Evolutionary conservation across 73 alveolate genomes (phyloP), one percentile per base, ranked within the genome.

Genomic region (Stentor roeselii): DNA sequence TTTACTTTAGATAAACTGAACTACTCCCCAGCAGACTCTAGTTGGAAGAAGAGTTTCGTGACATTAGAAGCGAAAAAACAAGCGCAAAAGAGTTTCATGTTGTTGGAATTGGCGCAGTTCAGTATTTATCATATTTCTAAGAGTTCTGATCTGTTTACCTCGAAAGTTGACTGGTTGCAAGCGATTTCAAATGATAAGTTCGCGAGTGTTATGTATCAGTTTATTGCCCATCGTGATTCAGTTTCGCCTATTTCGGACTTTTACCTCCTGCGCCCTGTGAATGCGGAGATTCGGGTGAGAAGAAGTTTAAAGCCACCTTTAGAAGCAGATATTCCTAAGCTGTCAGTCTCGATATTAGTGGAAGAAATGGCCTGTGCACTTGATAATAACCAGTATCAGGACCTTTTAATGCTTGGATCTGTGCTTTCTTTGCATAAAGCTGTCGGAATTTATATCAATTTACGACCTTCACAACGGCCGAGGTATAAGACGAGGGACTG

Each of bases 281-380:
- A 67, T 2, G 80, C 80, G 0, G 80, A 67, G 41, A 67, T 67
- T 0, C 21, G 80, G 34, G 34, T 67, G 27, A 67, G 80, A 67
- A 67, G 80, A 67, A 67, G 80, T 67, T 2, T 67, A 67, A 67
- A 67, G 80, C 80, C 80, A 67, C 80, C 80, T 30, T 21, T 32
- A 67, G 80, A 67, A 32, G 21, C 80, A 0, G 80, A 67, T 67
- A 67, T 67, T 32, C 80, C 80, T 67, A 67, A 67, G 41, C 50
- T 67, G 37, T 21, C 41, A 27, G 41, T 67, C 14, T 67, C 80
- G 11, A 67, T 67, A 67, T 11, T 67, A 30, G 80, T 67, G 14
- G 80, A 67, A 32, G 80, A 67, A 30, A 67, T 67, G 0, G 80
- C 80, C 14, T 67, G 80, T 67, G 80, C 80, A 67, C 34, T 67